These are phyloP conservation scores for Blastomyces parvus DNA, from an alignment of 2,329 filamentous ascomycete species.

Conservation along the genomic window DNA sequence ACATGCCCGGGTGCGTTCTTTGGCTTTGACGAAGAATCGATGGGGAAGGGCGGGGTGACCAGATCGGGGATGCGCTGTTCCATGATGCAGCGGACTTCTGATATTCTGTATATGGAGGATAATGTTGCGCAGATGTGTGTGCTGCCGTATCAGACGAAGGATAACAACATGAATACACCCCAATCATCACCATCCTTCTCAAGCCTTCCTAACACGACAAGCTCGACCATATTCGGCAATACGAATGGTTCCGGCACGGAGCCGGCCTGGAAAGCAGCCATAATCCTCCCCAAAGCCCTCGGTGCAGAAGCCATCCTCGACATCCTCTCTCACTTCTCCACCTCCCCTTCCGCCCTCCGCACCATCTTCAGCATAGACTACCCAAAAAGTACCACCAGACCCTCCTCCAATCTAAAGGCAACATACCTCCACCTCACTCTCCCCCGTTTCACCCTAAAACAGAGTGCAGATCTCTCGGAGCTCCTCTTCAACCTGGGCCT, in stretches of 20 bases:
- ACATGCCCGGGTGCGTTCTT: background rate
- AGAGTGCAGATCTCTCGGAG: constrained; percentile 1
- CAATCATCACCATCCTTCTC: background rate
- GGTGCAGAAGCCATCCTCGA: background rate
- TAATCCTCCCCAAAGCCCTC: constrained; percentile 9
- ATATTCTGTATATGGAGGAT: constrained; percentile 9
- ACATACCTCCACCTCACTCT: constrained; percentile 9
- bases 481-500: constrained; percentile 4
- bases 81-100: constrained; percentile 6
- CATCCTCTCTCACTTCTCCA: constrained; percentile 7
- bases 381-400: background rate
- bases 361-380: background rate
- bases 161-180: background rate
- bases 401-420: background rate
- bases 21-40: background rate
- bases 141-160: constrained; percentile 6
- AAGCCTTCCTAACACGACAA: background rate
- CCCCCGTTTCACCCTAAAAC: constrained; percentile 10
- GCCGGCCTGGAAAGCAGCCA: constrained; percentile 10
- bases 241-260: background rate
- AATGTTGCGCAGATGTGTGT: constrained; percentile 10
- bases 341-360: constrained; percentile 5
- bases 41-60: background rate
- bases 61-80: background rate
- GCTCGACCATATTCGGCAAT: background rate